These are phyloP conservation scores for Cytospora schulzeri DNA, from an alignment of 2,329 filamentous ascomycete species.

Conservation along the genomic window DNA sequence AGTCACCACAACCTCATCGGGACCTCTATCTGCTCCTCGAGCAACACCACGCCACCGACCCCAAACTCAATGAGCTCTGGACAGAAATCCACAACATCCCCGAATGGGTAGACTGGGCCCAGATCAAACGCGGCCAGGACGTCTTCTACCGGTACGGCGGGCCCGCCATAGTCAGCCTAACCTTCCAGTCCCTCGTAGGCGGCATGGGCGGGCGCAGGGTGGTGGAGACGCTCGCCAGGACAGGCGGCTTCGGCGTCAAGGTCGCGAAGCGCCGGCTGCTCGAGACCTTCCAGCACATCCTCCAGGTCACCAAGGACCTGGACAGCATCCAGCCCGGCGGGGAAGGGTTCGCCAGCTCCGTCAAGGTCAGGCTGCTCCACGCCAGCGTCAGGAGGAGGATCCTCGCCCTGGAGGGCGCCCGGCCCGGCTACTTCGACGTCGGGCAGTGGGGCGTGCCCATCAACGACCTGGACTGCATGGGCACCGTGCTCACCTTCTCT, in stretches of 20 bases:
- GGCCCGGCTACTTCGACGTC: conserved; percentile 64
- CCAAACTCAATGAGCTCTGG: conserved; percentile 62
- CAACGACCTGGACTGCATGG: conserved; percentile 75
- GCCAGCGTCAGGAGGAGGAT: conserved; percentile 68
- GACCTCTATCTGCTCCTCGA: conserved; percentile 67
- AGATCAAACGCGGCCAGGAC: conserved; percentile 73
- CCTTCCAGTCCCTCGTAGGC: conserved; percentile 67
- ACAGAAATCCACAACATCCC: conserved; percentile 66
- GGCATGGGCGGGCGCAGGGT: conserved; percentile 74
- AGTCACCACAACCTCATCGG: conserved; percentile 39
- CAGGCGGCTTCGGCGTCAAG: conserved; percentile 71
- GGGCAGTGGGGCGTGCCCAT: conserved; percentile 65
- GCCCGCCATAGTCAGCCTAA: conserved; percentile 63
- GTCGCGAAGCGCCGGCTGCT: conserved; percentile 64
- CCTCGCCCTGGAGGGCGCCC: conserved; percentile 55
- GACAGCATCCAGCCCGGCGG: conserved; percentile 69
- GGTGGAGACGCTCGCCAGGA: conserved; percentile 72
- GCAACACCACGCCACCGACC: conserved; percentile 59
- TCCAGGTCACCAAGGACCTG: conserved; percentile 69
- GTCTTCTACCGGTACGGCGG: conserved; percentile 78
- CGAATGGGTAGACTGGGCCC: conserved; percentile 76
- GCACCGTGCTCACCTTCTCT: conserved; percentile 72
- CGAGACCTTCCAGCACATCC: conserved; percentile 75
- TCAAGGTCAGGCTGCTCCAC: conserved; percentile 71
- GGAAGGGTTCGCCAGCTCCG: conserved; percentile 63